Conservation (phyloP, 73 alveolate genomes). For the Paramecium bursaria region DNA sequence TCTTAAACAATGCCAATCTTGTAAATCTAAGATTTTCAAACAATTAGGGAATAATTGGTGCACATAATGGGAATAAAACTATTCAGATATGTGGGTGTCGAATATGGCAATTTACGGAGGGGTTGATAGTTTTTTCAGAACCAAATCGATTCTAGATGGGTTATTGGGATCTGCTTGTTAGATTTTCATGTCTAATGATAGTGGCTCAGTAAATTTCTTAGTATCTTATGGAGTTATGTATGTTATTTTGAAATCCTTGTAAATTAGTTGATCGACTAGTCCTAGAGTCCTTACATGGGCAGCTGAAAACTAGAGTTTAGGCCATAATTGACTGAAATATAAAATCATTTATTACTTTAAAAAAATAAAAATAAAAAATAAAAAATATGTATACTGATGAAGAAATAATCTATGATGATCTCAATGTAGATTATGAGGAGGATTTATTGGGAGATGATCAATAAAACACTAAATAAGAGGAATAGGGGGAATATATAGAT, state of each 20-base stretch:
- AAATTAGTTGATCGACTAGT: neutral
- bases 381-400: too few species aligned
- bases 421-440: too few species aligned
- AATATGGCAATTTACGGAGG: constrained; percentile 53
- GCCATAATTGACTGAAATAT: constrained; percentile 2
- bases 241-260: neutral
- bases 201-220: too few species aligned
- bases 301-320: neutral
- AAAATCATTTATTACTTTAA: too few species aligned
- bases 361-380: too few species aligned
- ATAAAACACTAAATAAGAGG: too few species aligned
- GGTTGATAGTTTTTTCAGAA: constrained; percentile 3
- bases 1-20: constrained; percentile 68
- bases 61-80: constrained; percentile 57
- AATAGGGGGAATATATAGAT: too few species aligned
- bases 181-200: too few species aligned
- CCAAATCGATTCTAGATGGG: too few species aligned
- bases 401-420: too few species aligned
- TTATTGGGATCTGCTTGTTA: too few species aligned
- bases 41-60: constrained; percentile 57
- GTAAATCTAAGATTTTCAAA: constrained; percentile 48
- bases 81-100: constrained; percentile 60
- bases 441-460: too few species aligned
- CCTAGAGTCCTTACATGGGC: constrained; percentile 27
- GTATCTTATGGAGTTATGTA: constrained; percentile 21